A percentile compares a stretch with the other conserved stretches of the same genome.
Evolutionary conservation across 2,329 filamentous ascomycete species (phyloP).

Genomic region (Botrytis medusae): DNA sequence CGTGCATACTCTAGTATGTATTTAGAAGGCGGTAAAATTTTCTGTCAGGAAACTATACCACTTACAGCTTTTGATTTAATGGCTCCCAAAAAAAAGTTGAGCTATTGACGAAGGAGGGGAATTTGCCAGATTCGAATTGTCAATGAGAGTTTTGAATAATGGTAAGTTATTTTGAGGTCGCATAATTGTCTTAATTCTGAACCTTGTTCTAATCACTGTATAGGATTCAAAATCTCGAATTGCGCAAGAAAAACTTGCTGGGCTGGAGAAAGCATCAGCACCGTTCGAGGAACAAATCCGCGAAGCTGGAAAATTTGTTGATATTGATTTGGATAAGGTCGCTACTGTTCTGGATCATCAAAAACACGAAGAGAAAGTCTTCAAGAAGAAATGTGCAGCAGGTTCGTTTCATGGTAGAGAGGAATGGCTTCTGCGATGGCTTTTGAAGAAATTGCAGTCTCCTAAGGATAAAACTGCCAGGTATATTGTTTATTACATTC

Average conservation of each 20-base stretch:
- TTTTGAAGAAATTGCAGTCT: conserved; percentile 57
- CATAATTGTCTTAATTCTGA: not conserved
- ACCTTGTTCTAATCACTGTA: not conserved
- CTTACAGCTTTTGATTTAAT: not conserved
- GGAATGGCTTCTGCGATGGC: conserved; percentile 67
- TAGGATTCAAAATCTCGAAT: conserved; percentile 37
- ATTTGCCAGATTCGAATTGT: not conserved
- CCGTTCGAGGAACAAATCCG: conserved; percentile 40
- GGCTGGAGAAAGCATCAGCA: conserved; percentile 40
- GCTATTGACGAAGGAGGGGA: conserved; percentile 9
- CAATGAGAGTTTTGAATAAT: conserved; percentile 4
- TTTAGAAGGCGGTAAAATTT: not conserved
- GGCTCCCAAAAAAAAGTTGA: conserved; percentile 16
- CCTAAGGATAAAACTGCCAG: conserved; percentile 39
- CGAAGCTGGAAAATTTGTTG: conserved; percentile 40
- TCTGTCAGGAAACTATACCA: not conserved
- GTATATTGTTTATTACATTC: conserved; percentile 27
- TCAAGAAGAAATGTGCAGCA: conserved; percentile 10
- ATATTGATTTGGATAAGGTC: conserved; percentile 33
- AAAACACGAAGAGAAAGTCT: conserved; percentile 2
- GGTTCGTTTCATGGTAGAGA: conserved; percentile 46
- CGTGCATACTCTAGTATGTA: not conserved
- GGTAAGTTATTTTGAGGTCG: not conserved
- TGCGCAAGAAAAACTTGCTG: conserved; percentile 38
- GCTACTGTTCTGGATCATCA: conserved; percentile 21